Evolutionary conservation across 1,284 basidiomycete genomes (phyloP).

Genomic region (Rhodofomes roseus): DNA sequence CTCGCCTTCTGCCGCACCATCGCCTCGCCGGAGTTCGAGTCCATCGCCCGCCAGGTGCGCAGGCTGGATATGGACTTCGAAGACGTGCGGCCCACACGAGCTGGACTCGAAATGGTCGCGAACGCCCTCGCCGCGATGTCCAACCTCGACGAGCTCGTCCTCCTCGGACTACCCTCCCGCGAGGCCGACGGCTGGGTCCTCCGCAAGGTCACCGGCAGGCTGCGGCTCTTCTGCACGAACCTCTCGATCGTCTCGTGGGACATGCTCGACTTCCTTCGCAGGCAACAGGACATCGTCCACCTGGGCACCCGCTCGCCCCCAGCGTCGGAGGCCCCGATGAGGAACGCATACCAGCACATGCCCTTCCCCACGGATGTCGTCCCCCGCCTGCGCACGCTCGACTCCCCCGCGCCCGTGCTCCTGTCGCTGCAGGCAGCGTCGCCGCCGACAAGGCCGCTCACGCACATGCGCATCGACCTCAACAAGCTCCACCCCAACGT

Average conservation of each 20-base stretch:
- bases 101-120: slow-evolving; percentile 2
- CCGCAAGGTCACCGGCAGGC: not conserved
- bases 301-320: slow-evolving; percentile 5
- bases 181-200: slow-evolving; percentile 13
- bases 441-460: slow-evolving; percentile 9
- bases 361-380: slow-evolving; percentile 7
- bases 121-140: slow-evolving; percentile 4
- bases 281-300: slow-evolving; percentile 3
- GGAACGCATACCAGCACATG: not conserved
- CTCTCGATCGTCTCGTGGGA: slow-evolving; percentile 9
- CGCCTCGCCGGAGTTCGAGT: slow-evolving; percentile 4
- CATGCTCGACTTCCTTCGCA: slow-evolving; percentile 10
- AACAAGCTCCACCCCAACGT: slow-evolving; percentile 2
- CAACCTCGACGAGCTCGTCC: slow-evolving; percentile 9
- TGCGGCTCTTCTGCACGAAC: slow-evolving; percentile 8
- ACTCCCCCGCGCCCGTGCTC: slow-evolving; percentile 10
- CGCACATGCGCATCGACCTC: slow-evolving; percentile 9
- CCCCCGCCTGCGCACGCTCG: slow-evolving; percentile 5
- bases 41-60: slow-evolving; percentile 3
- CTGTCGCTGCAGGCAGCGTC: slow-evolving; percentile 6
- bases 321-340: not conserved
- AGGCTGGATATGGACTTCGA: slow-evolving; percentile 7
- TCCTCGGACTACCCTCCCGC: slow-evolving; percentile 9
- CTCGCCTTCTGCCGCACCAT: slow-evolving; percentile 10
- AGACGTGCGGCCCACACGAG: slow-evolving; percentile 3